Conservation (phyloP, 257 asterid genomes). For the Solanum verrucosum region DNA sequence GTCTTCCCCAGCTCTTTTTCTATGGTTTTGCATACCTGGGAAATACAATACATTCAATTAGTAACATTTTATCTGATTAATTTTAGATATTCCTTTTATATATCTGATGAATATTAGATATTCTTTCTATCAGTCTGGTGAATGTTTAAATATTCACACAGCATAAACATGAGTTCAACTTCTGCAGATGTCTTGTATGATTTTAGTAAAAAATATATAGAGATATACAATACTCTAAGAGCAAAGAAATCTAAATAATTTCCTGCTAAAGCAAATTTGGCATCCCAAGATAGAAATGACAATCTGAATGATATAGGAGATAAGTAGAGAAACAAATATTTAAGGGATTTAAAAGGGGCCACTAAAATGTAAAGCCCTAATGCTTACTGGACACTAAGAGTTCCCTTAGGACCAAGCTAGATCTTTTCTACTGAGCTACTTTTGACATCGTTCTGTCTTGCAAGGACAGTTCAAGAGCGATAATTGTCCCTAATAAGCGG, state of each 20-base stretch:
- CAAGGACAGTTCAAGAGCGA: neutral
- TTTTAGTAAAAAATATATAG: neutral
- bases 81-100: neutral
- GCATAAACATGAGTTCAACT: neutral
- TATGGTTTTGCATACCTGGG: conserved; percentile 71
- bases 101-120: neutral
- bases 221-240: neutral
- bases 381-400: neutral
- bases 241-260: neutral
- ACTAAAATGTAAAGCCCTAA: neutral
- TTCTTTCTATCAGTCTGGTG: neutral
- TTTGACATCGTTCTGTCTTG: neutral
- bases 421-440: neutral
- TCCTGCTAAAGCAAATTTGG: neutral
- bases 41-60: conserved; percentile 3
- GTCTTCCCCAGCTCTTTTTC: conserved; percentile 66
- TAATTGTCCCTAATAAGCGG: neutral
- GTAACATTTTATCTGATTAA: neutral
- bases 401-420: neutral
- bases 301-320: neutral
- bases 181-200: neutral
- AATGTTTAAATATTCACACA: neutral
- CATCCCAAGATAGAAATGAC: neutral
- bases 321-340: neutral
- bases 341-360: neutral